Evolutionary conservation across 768 basidiomycete species (phyloP).

Genomic region (Panaeolus cyanescens): DNA sequence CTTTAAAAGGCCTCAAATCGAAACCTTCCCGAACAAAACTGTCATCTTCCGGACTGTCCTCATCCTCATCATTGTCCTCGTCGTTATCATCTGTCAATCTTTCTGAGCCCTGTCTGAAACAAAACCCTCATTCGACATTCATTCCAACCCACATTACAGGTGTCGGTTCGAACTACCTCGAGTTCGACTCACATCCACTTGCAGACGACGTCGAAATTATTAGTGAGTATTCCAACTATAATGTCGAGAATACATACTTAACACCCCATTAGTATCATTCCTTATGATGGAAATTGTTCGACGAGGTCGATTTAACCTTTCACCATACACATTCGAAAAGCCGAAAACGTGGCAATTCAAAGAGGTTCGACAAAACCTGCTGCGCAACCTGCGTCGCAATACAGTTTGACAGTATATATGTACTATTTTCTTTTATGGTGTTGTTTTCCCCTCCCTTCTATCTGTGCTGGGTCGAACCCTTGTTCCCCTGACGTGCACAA

Average conservation of each 20-base stretch:
- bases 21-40: slow-evolving; percentile 18
- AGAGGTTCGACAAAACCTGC: slow-evolving; percentile 38
- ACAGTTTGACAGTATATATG: slow-evolving; percentile 27
- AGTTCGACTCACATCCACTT: slow-evolving; percentile 50
- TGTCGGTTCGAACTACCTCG: slow-evolving; percentile 58
- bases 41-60: slow-evolving; percentile 16
- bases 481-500: slow-evolving; percentile 8
- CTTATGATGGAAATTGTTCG: slow-evolving; percentile 67
- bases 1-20: slow-evolving; percentile 26
- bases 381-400: slow-evolving; percentile 38
- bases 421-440: background rate
- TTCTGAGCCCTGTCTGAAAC: slow-evolving; percentile 3
- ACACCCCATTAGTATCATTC: slow-evolving; percentile 47
- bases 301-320: slow-evolving; percentile 55
- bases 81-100: slow-evolving; percentile 26
- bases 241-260: background rate
- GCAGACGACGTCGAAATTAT: slow-evolving; percentile 56
- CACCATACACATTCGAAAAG: slow-evolving; percentile 48
- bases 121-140: slow-evolving; percentile 33
- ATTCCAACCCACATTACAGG: slow-evolving; percentile 54
- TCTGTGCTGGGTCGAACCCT: slow-evolving; percentile 8
- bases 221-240: slow-evolving; percentile 30
- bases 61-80: slow-evolving; percentile 16
- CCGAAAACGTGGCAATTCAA: slow-evolving; percentile 50
- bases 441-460: slow-evolving; percentile 7